These are phyloP conservation scores for Neoscytalidium dimidiatum DNA, from an alignment of 2,329 filamentous ascomycete genomes.

Conservation along the genomic window DNA sequence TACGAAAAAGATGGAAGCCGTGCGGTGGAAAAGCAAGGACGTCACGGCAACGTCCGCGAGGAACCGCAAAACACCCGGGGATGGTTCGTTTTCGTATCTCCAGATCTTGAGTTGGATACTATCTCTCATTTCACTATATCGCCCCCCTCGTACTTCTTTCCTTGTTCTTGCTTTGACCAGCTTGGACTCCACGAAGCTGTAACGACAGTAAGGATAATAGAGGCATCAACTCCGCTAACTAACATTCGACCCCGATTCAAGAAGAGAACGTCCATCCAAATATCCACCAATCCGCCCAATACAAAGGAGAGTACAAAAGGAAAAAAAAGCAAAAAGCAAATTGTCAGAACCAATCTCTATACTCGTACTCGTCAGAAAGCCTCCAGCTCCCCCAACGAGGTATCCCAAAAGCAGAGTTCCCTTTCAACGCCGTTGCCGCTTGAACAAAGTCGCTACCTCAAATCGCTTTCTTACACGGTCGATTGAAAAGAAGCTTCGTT, in stretches of 20 bases:
- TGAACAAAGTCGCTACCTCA: conserved; percentile 14
- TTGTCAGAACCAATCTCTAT: conserved; percentile 13
- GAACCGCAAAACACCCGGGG: background rate
- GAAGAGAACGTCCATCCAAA: conserved; percentile 6
- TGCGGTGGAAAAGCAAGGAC: background rate
- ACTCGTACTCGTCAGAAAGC: background rate
- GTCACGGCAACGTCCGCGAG: background rate
- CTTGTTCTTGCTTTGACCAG: conserved; percentile 1
- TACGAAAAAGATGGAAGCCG: background rate
- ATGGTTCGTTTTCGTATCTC: conserved; percentile 4
- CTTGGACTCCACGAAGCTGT: conserved; percentile 4
- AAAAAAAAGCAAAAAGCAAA: conserved; percentile 9
- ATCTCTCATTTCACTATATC: conserved; percentile 16
- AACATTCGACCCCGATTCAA: background rate
- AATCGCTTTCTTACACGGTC: conserved; percentile 6
- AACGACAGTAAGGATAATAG: conserved; percentile 16
- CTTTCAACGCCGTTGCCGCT: conserved; percentile 6
- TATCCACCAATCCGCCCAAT: background rate
- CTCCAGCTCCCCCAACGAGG: background rate
- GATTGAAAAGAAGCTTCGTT: conserved; percentile 14
- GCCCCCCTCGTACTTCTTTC: background rate
- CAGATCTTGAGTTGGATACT: background rate
- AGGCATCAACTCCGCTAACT: conserved; percentile 1
- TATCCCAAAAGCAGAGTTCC: conserved; percentile 5
- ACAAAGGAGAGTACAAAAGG: conserved; percentile 13